phyloP scores from a whole-genome alignment of 768 basidiomycete genomes.

The Tephrocybe sp. region DNA sequence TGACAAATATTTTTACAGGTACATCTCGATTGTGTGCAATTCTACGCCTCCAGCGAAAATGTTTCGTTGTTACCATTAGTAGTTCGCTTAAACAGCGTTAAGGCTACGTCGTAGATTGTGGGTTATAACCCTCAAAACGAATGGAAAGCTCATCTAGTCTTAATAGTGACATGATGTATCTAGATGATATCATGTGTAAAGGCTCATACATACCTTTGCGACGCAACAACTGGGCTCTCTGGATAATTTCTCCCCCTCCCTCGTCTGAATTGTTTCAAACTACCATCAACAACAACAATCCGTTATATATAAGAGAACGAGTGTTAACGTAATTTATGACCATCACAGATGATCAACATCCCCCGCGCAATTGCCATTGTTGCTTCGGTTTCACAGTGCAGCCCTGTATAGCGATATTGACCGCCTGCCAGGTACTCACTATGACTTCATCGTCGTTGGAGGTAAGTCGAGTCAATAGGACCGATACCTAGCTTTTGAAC shows the following conservation, averaged over 20 bases:
- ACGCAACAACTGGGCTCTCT: too few relatives aligned
- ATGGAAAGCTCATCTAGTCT: too few relatives aligned
- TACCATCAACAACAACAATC: too few relatives aligned
- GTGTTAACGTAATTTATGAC: too few relatives aligned
- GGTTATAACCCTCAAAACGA: too few relatives aligned
- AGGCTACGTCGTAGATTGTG: slow-evolving; percentile 21
- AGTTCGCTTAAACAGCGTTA: slow-evolving; percentile 57
- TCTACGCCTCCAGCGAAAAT: slow-evolving; percentile 93
- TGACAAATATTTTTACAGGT: slow-evolving; percentile 44
- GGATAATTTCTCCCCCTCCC: too few relatives aligned
- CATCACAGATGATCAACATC: neutral
- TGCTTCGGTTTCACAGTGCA: neutral
- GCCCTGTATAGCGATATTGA: slow-evolving; percentile 1
- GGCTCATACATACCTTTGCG: too few relatives aligned
- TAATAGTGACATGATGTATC: too few relatives aligned
- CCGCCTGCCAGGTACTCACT: slow-evolving; percentile 5
- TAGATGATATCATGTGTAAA: too few relatives aligned
- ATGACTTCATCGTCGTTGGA: slow-evolving; percentile 14
- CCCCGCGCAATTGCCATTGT: neutral
- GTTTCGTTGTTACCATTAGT: slow-evolving; percentile 86
- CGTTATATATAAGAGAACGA: too few relatives aligned
- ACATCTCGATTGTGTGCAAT: slow-evolving; percentile 82
- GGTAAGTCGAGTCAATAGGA: neutral
- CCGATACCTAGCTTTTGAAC: neutral
- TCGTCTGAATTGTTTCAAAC: too few relatives aligned